Evolutionary conservation across 2,329 filamentous ascomycete species (phyloP).

Genomic region (Fusarium sulawesiense): DNA sequence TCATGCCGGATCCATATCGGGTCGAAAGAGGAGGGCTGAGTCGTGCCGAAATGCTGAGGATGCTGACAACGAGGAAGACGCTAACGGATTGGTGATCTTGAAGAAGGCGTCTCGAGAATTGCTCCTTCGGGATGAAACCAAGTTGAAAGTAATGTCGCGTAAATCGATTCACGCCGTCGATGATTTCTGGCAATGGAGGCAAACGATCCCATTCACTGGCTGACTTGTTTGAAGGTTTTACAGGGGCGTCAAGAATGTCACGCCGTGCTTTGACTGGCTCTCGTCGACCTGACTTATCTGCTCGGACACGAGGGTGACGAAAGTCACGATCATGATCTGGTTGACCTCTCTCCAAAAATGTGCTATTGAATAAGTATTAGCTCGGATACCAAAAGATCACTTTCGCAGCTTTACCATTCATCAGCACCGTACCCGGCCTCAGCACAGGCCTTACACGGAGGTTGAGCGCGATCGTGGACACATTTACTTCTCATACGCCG

Average conservation of each 20-base stretch:
- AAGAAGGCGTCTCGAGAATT: conserved; percentile 61
- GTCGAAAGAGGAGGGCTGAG: conserved; percentile 61
- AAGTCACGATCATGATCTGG: conserved; percentile 66
- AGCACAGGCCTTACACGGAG: conserved; percentile 64
- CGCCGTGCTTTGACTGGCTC: conserved; percentile 53
- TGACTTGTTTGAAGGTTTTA: conserved; percentile 32
- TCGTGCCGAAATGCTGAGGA: conserved; percentile 67
- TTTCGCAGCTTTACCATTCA: conserved; percentile 59
- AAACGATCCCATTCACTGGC: conserved; percentile 62
- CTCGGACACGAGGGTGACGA: conserved; percentile 64
- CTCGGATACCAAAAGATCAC: neutral
- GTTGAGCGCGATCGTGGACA: conserved; percentile 59
- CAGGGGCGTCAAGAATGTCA: conserved; percentile 48
- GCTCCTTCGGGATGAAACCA: conserved; percentile 67
- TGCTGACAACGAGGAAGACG: conserved; percentile 65
- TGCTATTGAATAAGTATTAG: conserved; percentile 49
- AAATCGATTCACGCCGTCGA: conserved; percentile 65
- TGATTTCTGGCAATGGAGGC: conserved; percentile 60
- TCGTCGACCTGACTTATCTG: conserved; percentile 58
- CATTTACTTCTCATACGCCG: conserved; percentile 69
- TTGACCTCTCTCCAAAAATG: conserved; percentile 65
- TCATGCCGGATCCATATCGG: conserved; percentile 63
- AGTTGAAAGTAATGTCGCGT: conserved; percentile 69
- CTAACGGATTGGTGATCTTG: conserved; percentile 61
- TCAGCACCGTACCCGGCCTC: conserved; percentile 60